phyloP scores from a whole-genome alignment of 2,329 filamentous ascomycete species.

The Aspergillaceae sp. region DNA sequence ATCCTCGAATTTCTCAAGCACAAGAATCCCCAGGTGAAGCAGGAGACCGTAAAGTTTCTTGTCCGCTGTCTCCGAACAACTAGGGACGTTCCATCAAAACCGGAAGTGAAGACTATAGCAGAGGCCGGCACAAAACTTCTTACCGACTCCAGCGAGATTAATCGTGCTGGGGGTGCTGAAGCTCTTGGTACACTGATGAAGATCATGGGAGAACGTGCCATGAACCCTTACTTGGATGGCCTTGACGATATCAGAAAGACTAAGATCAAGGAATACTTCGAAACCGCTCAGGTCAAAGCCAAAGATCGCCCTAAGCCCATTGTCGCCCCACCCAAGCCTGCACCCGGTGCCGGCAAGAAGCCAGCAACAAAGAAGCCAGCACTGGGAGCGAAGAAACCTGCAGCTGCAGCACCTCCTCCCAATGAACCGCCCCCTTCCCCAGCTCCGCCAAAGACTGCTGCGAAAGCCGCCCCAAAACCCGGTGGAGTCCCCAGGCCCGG shows the following conservation, averaged over 20 bases:
- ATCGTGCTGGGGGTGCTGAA: slow-evolving; percentile 84
- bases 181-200: slow-evolving; percentile 94
- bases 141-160: slow-evolving; percentile 75
- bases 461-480: slow-evolving; percentile 35
- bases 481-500: slow-evolving; percentile 35
- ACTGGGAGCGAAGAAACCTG: slow-evolving; percentile 41
- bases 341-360: slow-evolving; percentile 47
- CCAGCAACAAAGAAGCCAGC: slow-evolving; percentile 46
- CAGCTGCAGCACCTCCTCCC: slow-evolving; percentile 40
- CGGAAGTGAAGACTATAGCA: slow-evolving; percentile 77
- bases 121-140: slow-evolving; percentile 83
- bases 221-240: slow-evolving; percentile 85
- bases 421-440: slow-evolving; percentile 47
- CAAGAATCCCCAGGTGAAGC: slow-evolving; percentile 97
- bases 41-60: slow-evolving; percentile 90
- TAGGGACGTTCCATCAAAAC: slow-evolving; percentile 70
- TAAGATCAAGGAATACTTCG: slow-evolving; percentile 90
- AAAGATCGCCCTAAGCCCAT: slow-evolving; percentile 85
- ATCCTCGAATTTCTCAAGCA: slow-evolving; percentile 74
- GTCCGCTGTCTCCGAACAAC: slow-evolving; percentile 78
- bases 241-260: slow-evolving; percentile 91
- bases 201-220: slow-evolving; percentile 91
- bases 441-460: slow-evolving; percentile 40
- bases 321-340: slow-evolving; percentile 50
- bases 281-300: slow-evolving; percentile 72